Conservation (phyloP, 2,329 filamentous ascomycete genomes). For the Aspergillus sp. region DNA sequence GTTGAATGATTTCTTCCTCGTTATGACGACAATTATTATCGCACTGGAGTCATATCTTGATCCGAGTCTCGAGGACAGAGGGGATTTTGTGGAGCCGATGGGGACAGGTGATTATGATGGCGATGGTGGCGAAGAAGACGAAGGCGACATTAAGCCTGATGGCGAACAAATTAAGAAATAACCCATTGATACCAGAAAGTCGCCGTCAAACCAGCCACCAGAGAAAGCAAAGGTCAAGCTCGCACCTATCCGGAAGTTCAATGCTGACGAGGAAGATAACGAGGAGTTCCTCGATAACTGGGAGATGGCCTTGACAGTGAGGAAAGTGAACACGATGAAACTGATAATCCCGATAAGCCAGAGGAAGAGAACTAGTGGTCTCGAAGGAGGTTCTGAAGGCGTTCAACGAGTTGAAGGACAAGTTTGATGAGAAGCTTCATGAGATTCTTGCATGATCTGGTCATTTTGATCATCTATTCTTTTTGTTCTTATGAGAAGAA, state of each 20-base stretch:
- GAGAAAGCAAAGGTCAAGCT: not conserved
- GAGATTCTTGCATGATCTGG: not conserved
- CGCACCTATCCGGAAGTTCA: not conserved
- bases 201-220: not conserved
- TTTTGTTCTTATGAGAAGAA: not conserved
- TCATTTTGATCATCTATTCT: not conserved
- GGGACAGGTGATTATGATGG: not conserved
- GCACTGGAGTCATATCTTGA: constrained; percentile 28
- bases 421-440: not conserved
- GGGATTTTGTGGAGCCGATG: not conserved
- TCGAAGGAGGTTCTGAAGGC: not conserved
- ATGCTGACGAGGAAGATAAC: not conserved
- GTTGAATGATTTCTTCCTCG: constrained; percentile 59
- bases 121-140: not conserved
- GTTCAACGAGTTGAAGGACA: not conserved
- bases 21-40: constrained; percentile 30
- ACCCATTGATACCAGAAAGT: not conserved
- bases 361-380: not conserved
- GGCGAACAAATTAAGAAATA: not conserved
- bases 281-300: not conserved
- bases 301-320: not conserved
- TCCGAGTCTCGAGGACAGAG: constrained; percentile 5
- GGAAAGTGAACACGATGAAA: not conserved
- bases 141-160: not conserved
- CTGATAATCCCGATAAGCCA: not conserved